Percentiles rank a stretch among this genome's conserved stretches.
Evolutionary conservation across 495 filamentous ascomycete genomes (phyloP).

Genomic region (Pyrenopolyporus hunteri): DNA sequence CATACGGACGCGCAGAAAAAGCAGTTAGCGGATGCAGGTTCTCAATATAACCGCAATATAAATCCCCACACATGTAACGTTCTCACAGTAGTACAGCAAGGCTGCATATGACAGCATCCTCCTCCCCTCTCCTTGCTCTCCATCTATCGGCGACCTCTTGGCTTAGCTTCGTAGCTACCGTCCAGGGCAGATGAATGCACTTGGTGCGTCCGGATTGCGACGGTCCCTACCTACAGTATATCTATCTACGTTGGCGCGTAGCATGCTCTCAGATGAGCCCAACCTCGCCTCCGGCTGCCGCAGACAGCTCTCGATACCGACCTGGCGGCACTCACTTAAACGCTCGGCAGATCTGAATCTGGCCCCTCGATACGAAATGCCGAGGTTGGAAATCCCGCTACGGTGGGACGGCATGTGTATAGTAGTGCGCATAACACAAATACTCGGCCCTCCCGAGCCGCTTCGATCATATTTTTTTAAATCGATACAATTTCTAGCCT

Average conservation of each 20-base stretch:
- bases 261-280: constrained; percentile 3
- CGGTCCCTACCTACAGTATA: constrained; percentile 32
- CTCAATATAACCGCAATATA: constrained; percentile 37
- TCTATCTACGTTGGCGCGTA: constrained; percentile 22
- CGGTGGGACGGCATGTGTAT: background rate
- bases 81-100: constrained; percentile 28
- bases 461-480: background rate
- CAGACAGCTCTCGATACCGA: constrained; percentile 29
- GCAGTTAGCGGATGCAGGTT: background rate
- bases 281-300: constrained; percentile 19
- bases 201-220: constrained; percentile 24
- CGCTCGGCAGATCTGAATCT: constrained; percentile 22
- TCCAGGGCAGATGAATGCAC: constrained; percentile 10
- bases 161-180: background rate
- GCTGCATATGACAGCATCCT: constrained; percentile 23
- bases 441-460: background rate
- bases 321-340: constrained; percentile 36
- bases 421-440: background rate
- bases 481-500: background rate
- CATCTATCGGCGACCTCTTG: constrained; percentile 6
- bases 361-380: constrained; percentile 2
- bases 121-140: constrained; percentile 5
- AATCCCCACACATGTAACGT: constrained; percentile 39
- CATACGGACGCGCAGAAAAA: constrained; percentile 3
- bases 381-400: constrained; percentile 11